Conservation (phyloP, 2,329 filamentous ascomycete genomes). For the Colletotrichum cordylinicola region DNA sequence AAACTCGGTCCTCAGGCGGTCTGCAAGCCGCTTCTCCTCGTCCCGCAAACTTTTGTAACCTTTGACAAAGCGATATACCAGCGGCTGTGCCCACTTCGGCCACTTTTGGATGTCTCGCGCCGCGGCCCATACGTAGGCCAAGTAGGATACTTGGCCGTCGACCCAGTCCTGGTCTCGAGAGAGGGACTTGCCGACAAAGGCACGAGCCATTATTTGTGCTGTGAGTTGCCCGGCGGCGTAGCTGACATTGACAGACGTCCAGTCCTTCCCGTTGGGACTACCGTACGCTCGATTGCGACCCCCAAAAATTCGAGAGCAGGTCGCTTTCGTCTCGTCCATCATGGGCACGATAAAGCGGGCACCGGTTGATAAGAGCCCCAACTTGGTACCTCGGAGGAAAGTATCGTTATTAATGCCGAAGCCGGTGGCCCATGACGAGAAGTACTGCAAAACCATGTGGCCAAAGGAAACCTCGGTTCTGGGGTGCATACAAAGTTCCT, state of each 20-base stretch:
- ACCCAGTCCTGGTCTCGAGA: not conserved
- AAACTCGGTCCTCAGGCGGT: not conserved
- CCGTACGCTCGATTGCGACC: not conserved
- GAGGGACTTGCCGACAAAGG: not conserved
- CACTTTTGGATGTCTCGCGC: not conserved
- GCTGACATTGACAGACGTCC: not conserved
- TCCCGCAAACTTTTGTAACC: not conserved
- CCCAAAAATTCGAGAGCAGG: not conserved
- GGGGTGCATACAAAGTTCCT: not conserved
- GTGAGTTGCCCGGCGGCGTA: not conserved
- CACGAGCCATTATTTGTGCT: not conserved
- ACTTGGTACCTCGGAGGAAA: not conserved
- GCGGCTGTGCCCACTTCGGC: not conserved
- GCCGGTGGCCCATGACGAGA: not conserved
- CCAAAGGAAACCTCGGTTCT: not conserved
- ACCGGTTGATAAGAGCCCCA: not conserved
- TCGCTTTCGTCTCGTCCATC: not conserved
- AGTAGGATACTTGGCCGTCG: not conserved
- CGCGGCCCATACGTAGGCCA: slow-evolving; percentile 4
- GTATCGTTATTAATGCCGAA: not conserved
- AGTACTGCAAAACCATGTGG: not conserved
- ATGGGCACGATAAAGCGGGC: not conserved
- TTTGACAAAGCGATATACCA: not conserved
- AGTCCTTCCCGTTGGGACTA: not conserved
- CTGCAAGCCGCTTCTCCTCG: not conserved